Percentiles rank a stretch among this genome's conserved stretches.
Conservation (phyloP, 495 filamentous ascomycete species). For the Neurospora sp. region DNA sequence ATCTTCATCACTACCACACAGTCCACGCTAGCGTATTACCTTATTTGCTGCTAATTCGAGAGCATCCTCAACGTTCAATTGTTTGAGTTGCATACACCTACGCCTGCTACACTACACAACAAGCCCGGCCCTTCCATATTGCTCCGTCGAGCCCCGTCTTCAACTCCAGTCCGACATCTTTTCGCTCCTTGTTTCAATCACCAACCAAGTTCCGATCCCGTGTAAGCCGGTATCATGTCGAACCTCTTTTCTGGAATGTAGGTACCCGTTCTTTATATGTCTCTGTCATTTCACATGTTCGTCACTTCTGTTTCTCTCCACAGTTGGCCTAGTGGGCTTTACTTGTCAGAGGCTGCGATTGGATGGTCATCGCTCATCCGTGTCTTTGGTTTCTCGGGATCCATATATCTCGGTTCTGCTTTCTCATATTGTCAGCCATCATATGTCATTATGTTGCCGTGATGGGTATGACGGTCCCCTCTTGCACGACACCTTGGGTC, state of each 20-base stretch:
- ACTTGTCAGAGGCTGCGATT: neutral
- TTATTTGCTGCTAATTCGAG: neutral
- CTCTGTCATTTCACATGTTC: constrained; percentile 4
- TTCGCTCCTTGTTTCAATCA: neutral
- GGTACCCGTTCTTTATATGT: constrained; percentile 27
- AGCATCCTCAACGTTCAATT: neutral
- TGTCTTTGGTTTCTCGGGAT: too few species aligned
- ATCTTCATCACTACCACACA: neutral
- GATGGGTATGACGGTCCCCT: neutral
- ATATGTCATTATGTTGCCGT: neutral
- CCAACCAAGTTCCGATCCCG: neutral
- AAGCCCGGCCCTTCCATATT: neutral
- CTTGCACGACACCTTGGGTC: neutral
- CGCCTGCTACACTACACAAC: neutral
- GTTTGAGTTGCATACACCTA: neutral
- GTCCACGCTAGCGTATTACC: neutral
- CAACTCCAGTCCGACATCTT: neutral
- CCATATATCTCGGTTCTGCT: neutral
- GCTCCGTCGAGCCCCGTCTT: neutral
- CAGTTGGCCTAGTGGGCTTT: neutral
- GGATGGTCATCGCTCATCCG: neutral
- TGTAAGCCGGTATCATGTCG: constrained; percentile 46
- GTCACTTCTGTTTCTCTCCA: neutral
- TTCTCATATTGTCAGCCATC: constrained; percentile 4
- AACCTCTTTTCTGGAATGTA: constrained; percentile 75